Base-by-base conservation (phyloP, 306 rosid genomes). In the Hylodesmum podocarpum region DNA sequence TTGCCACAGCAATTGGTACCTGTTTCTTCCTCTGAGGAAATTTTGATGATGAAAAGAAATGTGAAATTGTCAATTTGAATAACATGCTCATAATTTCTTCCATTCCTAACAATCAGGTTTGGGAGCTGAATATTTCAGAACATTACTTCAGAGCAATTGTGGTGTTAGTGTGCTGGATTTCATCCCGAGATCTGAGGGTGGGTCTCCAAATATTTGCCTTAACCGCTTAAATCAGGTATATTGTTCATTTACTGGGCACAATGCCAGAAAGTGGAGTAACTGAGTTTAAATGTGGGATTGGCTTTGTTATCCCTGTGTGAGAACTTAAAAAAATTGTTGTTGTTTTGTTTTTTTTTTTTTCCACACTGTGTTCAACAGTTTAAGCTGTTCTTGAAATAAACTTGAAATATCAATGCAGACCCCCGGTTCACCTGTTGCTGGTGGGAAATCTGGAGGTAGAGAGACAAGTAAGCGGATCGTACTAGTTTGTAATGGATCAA, bases 91-190 rank as follows among this genome's bases (percentile, higher is more conserved):
- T 11, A n/a, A 2, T 39, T 57, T 41, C 19, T 55, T 77, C 58
- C 49, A 50, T 65, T 83, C 37, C 27, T 1, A 22, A 62, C 74
- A 49, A 68, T 74, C 79, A 95, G 97, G 97, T 80, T 43, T 95
- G 59, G 96, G 93, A 75, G 75, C 86, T 0, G 91, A 94, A 81
- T 94, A 92, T 77, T 92, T 95, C 85, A 92, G 97, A 90, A 70
- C 64, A 76, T 86, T 95, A 70, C 96, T 95, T 79, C 97, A 95
- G 87, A 95, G 96, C 88, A 95, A 95, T 50, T 95, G 97, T 79
- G 97, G 98, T 55, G 96, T 90, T 49, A 95, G 97, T 12, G 97
- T 95, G 72, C 83, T 95, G 66, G 98, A 95, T 83, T 92, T 95
- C 78, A 89, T 79, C 79, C 93, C 97, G 4, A 80, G 70, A 39